A percentile compares a stretch with the other conserved stretches of the same genome.
Conservation (phyloP, 179 eudicot genomes). For the Patellifolia procumbens region DNA sequence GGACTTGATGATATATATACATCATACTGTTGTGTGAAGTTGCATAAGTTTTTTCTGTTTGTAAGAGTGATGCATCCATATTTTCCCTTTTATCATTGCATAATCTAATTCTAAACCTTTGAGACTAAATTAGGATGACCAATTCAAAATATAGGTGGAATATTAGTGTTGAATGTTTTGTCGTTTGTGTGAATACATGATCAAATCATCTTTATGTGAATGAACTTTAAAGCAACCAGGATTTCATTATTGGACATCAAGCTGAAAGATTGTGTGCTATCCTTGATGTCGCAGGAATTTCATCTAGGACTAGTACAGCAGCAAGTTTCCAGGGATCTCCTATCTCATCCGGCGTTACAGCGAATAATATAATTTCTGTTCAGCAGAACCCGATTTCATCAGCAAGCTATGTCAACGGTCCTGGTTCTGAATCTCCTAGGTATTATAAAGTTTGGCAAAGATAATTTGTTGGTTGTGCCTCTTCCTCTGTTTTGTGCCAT, state of each 20-base stretch:
- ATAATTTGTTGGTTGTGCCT: neutral
- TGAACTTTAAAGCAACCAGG: neutral
- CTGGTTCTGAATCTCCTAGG: constrained; percentile 30
- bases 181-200: neutral
- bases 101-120: neutral
- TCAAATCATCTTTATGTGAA: neutral
- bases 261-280: constrained; percentile 9
- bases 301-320: constrained; percentile 40
- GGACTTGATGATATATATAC: too few species aligned
- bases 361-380: constrained; percentile 40
- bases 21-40: neutral
- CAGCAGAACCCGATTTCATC: constrained; percentile 38
- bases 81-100: too few species aligned
- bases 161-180: neutral
- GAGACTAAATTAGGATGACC: neutral
- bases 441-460: constrained; percentile 16
- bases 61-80: too few species aligned
- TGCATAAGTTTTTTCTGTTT: neutral
- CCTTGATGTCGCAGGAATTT: constrained; percentile 48
- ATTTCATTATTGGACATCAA: neutral
- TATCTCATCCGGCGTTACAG: constrained; percentile 41
- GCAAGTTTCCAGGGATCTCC: constrained; percentile 46
- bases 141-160: neutral
- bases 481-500: neutral
- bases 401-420: constrained; percentile 28